Percentiles rank a stretch among this genome's conserved stretches.
Conservation (phyloP, 192 early-diverging fungal genomes). For the Mortierella alpina region DNA sequence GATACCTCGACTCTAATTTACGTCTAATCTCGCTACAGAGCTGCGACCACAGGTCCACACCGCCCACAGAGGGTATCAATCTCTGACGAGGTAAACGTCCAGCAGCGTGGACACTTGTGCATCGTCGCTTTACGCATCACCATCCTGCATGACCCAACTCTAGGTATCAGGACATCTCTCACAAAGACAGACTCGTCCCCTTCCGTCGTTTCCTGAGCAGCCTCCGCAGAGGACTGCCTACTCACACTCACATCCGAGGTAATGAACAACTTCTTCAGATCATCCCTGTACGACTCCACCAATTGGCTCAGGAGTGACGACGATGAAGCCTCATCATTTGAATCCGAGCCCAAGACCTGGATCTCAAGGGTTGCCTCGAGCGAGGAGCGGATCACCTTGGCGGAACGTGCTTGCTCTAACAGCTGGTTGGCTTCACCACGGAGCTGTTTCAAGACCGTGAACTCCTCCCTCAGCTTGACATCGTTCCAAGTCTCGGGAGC, state of each 20-base stretch:
- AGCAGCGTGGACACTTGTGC: constrained; percentile 86
- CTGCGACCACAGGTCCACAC: constrained; percentile 59
- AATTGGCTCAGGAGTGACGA: not conserved
- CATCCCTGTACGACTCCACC: constrained; percentile 6
- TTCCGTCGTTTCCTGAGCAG: not conserved
- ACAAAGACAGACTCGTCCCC: constrained; percentile 8
- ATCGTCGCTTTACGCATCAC: constrained; percentile 58
- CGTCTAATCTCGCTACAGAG: constrained; percentile 1
- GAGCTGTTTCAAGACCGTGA: constrained; percentile 32
- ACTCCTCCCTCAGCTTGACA: constrained; percentile 11
- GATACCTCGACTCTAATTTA: too few relatives aligned
- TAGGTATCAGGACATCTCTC: constrained; percentile 22
- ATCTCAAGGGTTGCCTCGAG: constrained; percentile 37
- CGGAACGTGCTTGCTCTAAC: constrained; percentile 36
- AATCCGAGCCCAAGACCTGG: not conserved
- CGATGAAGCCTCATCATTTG: not conserved
- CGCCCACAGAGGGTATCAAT: constrained; percentile 68
- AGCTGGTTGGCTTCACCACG: constrained; percentile 30
- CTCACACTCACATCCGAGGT: constrained; percentile 56
- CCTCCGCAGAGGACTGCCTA: not conserved
- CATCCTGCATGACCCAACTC: constrained; percentile 55
- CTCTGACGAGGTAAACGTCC: constrained; percentile 68
- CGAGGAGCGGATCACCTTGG: constrained; percentile 29
- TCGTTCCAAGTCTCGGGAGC: constrained; percentile 27
- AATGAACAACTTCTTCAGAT: constrained; percentile 61